Conservation (phyloP, 257 asterid genomes). For the Agastache rugosa region DNA sequence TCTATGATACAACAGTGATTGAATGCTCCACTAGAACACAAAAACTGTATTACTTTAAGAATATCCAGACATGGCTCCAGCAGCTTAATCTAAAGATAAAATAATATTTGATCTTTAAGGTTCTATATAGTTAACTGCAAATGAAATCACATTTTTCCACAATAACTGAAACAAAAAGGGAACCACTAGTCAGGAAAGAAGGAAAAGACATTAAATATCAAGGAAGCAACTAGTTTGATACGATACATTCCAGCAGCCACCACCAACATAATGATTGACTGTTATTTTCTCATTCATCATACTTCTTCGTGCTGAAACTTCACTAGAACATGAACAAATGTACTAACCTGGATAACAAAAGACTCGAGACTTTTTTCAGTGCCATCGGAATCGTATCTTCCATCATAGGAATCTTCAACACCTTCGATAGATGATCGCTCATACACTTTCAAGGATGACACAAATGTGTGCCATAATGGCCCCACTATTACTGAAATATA, state of each 20-base stretch:
- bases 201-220: neutral
- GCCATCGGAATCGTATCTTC: slow-evolving; percentile 98
- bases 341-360: slow-evolving; percentile 83
- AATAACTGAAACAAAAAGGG: neutral
- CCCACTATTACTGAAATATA: slow-evolving; percentile 72
- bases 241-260: neutral
- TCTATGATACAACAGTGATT: no score
- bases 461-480: slow-evolving; percentile 92
- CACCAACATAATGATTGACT: neutral
- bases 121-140: neutral
- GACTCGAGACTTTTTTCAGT: slow-evolving; percentile 89
- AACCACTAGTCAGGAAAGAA: slow-evolving; percentile 4
- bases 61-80: neutral
- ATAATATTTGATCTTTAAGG: neutral
- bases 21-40: no score
- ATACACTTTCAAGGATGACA: slow-evolving; percentile 81
- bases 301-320: slow-evolving; percentile 29
- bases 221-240: slow-evolving; percentile 18
- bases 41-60: no score
- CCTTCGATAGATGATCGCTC: slow-evolving; percentile 83
- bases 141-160: slow-evolving; percentile 1
- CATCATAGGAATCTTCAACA: slow-evolving; percentile 82
- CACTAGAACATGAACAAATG: slow-evolving; percentile 20
- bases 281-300: slow-evolving; percentile 5
- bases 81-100: neutral